Base-by-base conservation (phyloP, 2,329 filamentous ascomycete species). In the Aspergillus tanneri region DNA sequence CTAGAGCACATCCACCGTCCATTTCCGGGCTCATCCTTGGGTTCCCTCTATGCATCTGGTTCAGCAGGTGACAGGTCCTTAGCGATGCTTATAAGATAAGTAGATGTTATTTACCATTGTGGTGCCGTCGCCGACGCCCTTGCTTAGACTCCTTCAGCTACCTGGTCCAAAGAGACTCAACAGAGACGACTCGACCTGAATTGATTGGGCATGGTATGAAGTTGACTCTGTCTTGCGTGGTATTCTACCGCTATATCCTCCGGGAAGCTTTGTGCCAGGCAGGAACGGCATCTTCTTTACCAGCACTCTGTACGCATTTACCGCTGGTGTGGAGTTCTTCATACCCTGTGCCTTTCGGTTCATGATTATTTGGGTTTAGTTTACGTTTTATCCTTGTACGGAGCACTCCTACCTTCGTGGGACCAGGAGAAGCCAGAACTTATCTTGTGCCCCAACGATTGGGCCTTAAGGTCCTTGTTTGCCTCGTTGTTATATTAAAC, bases 1-100 rank as follows among this genome's bases (percentile, higher is more conserved):
- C 43, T 53, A 50, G 46, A 48, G 47, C 48, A 34, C 35, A 27
- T 40, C 48, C 46, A 43, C 46, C 41, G 44, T 38, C 50, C 32
- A 43, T 34, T 47, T 52, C 54, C 50, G 39, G 49, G 41, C 37
- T 51, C 49, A 54, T 52, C 53, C 47, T 49, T 56, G 53, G 28
- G 49, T 42, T 28, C 38, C 35, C 47, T 47, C 43, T 45, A 40
- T 36, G 28, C 19, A 16, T 19, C 10, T 42, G 23, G 14, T n/a
- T 19, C 39, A 19, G 24, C 23, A 28, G 23, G 22, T 19, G n/a
- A 24, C 36, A 14, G 35, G 21, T 35, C 37, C 35, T 45, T 35
- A 36, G 28, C 37, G 46, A 46, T 45, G 47, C 14, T 9, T 10
- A 19, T 34, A 19, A 19, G 16, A 34, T 34, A 34, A 34, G 30